These are phyloP conservation scores for Arabidopsis hybrid DNA, from an alignment of 441 rosid species.

Conservation along the genomic window DNA sequence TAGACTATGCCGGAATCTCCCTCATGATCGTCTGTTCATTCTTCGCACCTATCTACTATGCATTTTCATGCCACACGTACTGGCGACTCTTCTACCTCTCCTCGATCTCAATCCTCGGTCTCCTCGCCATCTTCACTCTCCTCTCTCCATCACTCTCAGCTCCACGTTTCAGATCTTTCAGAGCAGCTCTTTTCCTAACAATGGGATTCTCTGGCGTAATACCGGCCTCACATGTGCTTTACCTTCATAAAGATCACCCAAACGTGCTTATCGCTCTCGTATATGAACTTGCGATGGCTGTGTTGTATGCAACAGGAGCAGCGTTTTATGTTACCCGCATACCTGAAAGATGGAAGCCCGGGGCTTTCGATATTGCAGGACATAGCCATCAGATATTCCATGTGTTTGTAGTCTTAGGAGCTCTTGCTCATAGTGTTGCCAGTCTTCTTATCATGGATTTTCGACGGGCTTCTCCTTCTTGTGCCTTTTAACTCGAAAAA, in stretches of 20 bases:
- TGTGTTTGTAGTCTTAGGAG: constrained; percentile 84
- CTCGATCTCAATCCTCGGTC: constrained; percentile 64
- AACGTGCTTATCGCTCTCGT: constrained; percentile 59
- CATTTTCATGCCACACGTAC: constrained; percentile 74
- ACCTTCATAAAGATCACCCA: constrained; percentile 67
- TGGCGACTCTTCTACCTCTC: constrained; percentile 69
- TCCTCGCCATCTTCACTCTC: constrained; percentile 77
- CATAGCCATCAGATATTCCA: constrained; percentile 97
- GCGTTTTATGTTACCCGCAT: constrained; percentile 70
- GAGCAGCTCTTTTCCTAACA: constrained; percentile 73
- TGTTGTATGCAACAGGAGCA: constrained; percentile 73
- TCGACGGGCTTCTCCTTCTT: constrained; percentile 64
- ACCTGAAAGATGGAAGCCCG: constrained; percentile 95
- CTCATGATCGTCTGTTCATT: constrained; percentile 89
- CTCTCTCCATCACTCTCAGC: constrained; percentile 74
- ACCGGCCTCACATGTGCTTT: constrained; percentile 78
- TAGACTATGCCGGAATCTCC: constrained; percentile 94
- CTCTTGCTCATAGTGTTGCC: constrained; percentile 86
- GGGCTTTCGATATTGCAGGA: constrained; percentile 86
- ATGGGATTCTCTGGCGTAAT: constrained; percentile 93
- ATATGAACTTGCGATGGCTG: constrained; percentile 81
- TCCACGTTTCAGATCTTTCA: constrained; percentile 66
- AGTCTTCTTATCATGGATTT: constrained; percentile 78
- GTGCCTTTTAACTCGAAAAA: constrained; percentile 35
- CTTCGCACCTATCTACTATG: constrained; percentile 85